Conservation (phyloP, 1,284 basidiomycete species). For the Mycena sp. region DNA sequence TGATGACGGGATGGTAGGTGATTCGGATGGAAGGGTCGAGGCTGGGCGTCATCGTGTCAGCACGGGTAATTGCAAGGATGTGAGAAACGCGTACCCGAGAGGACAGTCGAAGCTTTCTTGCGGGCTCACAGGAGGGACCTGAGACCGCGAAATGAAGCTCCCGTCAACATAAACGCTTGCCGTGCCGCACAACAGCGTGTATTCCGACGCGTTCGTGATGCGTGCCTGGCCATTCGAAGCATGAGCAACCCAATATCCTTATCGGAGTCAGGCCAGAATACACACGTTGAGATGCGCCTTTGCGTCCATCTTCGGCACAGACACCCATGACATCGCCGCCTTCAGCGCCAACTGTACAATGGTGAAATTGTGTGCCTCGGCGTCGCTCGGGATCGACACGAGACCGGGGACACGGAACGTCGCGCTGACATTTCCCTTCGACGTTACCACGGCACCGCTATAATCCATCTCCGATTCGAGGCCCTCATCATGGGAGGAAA, state of each 20-base stretch:
- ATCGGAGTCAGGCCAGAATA: neutral
- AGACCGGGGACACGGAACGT: conserved; percentile 47
- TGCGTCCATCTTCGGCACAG: conserved; percentile 41
- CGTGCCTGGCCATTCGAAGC: conserved; percentile 45
- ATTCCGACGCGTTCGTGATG: conserved; percentile 49
- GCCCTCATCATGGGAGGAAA: too few relatives aligned
- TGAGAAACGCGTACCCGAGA: conserved; percentile 40
- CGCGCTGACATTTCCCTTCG: conserved; percentile 41
- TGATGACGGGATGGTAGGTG: conserved; percentile 41
- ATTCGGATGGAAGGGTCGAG: conserved; percentile 46
- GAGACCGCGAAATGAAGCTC: conserved; percentile 40
- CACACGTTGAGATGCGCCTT: conserved; percentile 45
- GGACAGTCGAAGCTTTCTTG: conserved; percentile 44
- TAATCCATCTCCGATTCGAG: neutral
- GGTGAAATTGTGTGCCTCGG: conserved; percentile 42
- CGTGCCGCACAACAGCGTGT: conserved; percentile 43
- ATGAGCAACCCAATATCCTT: neutral
- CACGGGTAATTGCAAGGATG: conserved; percentile 25
- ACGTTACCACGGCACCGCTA: neutral
- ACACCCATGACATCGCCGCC: conserved; percentile 43
- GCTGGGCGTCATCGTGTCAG: conserved; percentile 28
- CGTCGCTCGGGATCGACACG: conserved; percentile 42
- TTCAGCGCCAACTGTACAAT: conserved; percentile 42
- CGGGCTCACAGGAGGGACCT: conserved; percentile 41
- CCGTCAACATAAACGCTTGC: conserved; percentile 51